Conservation (phyloP, 139 green algal genomes). For the Astrephomene gubernaculifera region DNA sequence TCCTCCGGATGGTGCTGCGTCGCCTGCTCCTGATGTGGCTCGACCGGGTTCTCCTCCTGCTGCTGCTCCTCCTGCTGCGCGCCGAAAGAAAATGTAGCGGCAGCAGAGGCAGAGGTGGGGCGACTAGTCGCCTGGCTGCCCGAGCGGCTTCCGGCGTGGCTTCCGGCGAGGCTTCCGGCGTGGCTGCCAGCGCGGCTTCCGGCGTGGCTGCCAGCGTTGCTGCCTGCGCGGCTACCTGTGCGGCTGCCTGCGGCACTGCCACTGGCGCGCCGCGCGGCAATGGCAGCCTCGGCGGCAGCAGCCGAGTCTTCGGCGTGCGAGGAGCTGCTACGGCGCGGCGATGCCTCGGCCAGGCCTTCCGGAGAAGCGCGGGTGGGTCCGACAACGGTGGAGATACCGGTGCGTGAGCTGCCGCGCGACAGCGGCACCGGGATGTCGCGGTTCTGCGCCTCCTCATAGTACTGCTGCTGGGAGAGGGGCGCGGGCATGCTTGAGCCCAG, state of each 20-base stretch:
- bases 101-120: background rate
- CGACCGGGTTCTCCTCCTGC: too few relatives aligned
- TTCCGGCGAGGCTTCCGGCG: too few relatives aligned
- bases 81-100: background rate
- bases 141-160: too few relatives aligned
- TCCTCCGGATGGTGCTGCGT: too few relatives aligned
- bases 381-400: slow-evolving; percentile 8
- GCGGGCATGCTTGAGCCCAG: background rate
- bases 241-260: slow-evolving; percentile 1
- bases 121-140: too few relatives aligned
- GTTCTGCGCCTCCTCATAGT: slow-evolving; percentile 23
- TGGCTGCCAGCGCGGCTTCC: too few relatives aligned
- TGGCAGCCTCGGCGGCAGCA: background rate
- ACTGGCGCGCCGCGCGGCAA: background rate
- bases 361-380: too few relatives aligned
- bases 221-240: background rate
- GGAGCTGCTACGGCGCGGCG: background rate
- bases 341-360: slow-evolving; percentile 7
- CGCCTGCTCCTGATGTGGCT: too few relatives aligned
- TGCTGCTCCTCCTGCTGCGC: background rate
- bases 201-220: background rate
- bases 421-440: background rate
- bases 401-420: background rate
- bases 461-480: slow-evolving; percentile 15
- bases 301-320: background rate